These are phyloP conservation scores for Chlamydomonas reinhardtii DNA, from an alignment of 163 green algal genomes.

Conservation along the genomic window DNA sequence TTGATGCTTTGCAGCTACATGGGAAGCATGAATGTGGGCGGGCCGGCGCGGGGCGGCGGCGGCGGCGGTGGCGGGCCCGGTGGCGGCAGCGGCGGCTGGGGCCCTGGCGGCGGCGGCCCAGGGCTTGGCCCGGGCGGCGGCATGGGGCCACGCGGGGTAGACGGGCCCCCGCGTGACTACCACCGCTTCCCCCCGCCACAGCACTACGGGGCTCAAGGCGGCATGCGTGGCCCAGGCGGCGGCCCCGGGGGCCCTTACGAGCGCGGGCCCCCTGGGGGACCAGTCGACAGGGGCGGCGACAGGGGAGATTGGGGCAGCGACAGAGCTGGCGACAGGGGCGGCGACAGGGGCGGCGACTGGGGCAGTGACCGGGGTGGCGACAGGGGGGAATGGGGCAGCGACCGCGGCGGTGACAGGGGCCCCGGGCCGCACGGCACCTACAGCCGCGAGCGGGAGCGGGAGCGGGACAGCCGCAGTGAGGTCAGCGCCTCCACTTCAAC, in stretches of 20 bases:
- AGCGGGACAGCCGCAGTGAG: conserved; percentile 25
- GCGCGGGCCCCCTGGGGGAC: background rate
- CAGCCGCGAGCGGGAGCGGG: background rate
- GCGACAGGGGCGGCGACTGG: too few species aligned
- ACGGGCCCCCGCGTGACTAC: background rate
- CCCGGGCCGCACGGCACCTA: background rate
- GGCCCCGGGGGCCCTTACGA: background rate
- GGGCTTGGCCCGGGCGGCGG: background rate
- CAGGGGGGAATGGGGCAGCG: too few species aligned
- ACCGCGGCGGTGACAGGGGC: too few species aligned
- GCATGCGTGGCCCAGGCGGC: background rate
- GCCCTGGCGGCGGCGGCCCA: background rate
- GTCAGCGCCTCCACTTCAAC: conserved; percentile 17
- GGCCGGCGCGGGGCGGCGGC: background rate
- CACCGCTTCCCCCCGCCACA: background rate
- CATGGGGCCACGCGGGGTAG: background rate
- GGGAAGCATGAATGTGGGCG: background rate
- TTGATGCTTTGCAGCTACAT: background rate
- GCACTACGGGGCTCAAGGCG: too few species aligned
- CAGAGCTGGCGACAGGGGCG: background rate
- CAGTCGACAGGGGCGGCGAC: background rate
- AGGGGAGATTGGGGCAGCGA: too few species aligned
- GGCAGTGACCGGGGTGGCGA: background rate
- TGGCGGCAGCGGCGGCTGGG: background rate
- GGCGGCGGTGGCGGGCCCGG: background rate